A percentile compares a stretch with the other conserved stretches of the same genome.
These are phyloP conservation scores for Macrolepiota fuliginosa DNA, from an alignment of 768 basidiomycete species.

Conservation along the genomic window DNA sequence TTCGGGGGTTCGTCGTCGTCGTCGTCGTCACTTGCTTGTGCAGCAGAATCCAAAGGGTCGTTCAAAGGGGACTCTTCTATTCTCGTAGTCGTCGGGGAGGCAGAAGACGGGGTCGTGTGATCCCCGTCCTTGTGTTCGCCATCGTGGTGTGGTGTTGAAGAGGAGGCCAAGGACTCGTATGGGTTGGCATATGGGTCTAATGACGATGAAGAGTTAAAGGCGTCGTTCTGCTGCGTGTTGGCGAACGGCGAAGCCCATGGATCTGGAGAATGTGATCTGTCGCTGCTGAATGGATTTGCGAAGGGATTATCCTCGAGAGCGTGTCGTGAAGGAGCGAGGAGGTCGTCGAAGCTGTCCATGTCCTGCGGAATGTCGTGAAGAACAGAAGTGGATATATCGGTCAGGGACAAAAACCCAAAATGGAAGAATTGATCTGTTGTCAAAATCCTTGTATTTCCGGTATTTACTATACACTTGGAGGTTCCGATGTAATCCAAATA, in stretches of 20 bases:
- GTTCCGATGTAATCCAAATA: not conserved
- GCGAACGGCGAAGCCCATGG: slow-evolving; percentile 70
- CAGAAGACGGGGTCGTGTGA: not conserved
- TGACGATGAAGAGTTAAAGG: slow-evolving; percentile 23
- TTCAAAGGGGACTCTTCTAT: slow-evolving; percentile 19
- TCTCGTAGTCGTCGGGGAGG: slow-evolving; percentile 12
- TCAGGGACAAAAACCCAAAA: slow-evolving; percentile 1
- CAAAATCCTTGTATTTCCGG: not conserved
- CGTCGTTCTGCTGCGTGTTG: slow-evolving; percentile 27
- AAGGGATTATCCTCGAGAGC: slow-evolving; percentile 77
- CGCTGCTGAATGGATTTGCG: slow-evolving; percentile 64
- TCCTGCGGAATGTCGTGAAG: not conserved
- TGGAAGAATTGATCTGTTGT: not conserved
- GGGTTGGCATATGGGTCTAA: slow-evolving; percentile 22
- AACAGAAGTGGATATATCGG: not conserved
- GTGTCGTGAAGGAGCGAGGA: slow-evolving; percentile 58
- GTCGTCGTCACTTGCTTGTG: slow-evolving; percentile 25
- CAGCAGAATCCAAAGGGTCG: slow-evolving; percentile 34
- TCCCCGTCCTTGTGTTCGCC: slow-evolving; percentile 15
- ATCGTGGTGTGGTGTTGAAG: slow-evolving; percentile 2
- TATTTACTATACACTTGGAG: not conserved
- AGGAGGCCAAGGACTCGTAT: slow-evolving; percentile 21
- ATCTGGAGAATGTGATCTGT: slow-evolving; percentile 65
- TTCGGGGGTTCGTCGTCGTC: slow-evolving; percentile 27
- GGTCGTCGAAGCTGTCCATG: slow-evolving; percentile 82